phyloP scores from a whole-genome alignment of 73 alveolate species.

The Tetrahymena borealis region DNA sequence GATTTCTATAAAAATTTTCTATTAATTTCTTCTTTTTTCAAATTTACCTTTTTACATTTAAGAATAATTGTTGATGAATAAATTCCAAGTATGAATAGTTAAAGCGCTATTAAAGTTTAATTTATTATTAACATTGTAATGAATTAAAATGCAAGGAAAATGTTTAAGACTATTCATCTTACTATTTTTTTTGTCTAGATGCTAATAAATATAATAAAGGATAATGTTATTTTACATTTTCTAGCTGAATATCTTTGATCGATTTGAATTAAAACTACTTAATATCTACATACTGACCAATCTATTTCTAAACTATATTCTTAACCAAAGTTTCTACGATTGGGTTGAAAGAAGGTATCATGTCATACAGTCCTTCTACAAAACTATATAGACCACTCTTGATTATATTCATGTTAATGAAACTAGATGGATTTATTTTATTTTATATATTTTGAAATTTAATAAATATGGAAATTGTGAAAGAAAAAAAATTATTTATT shows the following conservation, averaged over 20 bases:
- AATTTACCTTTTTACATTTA: not conserved
- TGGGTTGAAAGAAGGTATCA: not conserved
- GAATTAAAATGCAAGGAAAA: too few relatives aligned
- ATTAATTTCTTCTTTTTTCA: not conserved
- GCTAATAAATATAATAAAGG: not conserved
- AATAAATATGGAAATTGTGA: not conserved
- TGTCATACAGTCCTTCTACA: not conserved
- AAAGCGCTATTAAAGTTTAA: too few relatives aligned
- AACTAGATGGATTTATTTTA: not conserved
- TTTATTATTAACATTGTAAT: too few relatives aligned
- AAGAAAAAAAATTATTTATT: too few relatives aligned
- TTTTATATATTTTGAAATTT: not conserved
- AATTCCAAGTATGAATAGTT: not conserved
- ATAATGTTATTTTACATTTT: not conserved
- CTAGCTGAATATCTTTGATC: not conserved
- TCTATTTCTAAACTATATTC: not conserved
- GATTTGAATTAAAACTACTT: not conserved
- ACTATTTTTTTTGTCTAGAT: too few relatives aligned
- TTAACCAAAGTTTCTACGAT: not conserved
- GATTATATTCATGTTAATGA: not conserved
- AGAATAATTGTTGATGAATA: not conserved
- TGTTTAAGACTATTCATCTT: too few relatives aligned
- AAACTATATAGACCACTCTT: not conserved
- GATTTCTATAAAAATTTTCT: not conserved
- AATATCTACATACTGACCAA: not conserved